phyloP scores from a whole-genome alignment of 2,329 filamentous ascomycete species.

The Fusarium torulosum region DNA sequence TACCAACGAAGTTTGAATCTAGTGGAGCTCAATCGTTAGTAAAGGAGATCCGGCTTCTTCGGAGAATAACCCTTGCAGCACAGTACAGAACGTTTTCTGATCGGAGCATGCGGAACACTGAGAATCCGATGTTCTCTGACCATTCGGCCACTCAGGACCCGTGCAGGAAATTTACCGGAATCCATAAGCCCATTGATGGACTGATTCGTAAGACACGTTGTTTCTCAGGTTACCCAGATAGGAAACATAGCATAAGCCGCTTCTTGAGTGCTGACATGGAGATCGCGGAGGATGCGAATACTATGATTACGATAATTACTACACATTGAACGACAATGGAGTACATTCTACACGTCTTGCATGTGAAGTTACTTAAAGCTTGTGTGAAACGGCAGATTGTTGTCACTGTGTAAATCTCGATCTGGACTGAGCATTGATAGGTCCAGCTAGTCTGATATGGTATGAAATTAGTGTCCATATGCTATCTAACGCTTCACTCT shows the following conservation, averaged over 20 bases:
- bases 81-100: conserved; percentile 8
- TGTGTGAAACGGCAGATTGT: neutral
- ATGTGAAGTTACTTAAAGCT: conserved; percentile 3
- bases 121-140: conserved; percentile 23
- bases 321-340: neutral
- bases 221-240: conserved; percentile 23
- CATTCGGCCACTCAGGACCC: neutral
- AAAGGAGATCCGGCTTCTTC: conserved; percentile 37
- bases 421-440: conserved; percentile 3
- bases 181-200: conserved; percentile 28
- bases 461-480: conserved; percentile 3
- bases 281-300: conserved; percentile 9
- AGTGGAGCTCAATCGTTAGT: conserved; percentile 17
- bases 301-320: neutral
- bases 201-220: conserved; percentile 21
- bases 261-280: neutral
- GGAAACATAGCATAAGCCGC: conserved; percentile 20
- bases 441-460: neutral
- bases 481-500: neutral
- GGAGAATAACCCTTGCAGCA: conserved; percentile 35
- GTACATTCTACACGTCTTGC: neutral
- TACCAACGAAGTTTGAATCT: neutral
- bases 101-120: conserved; percentile 34
- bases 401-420: conserved; percentile 9
- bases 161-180: conserved; percentile 9